Evolutionary conservation across 768 basidiomycete species (phyloP), one percentile per base, ranked within the genome.

Genomic region (Amanita phalloides): DNA sequence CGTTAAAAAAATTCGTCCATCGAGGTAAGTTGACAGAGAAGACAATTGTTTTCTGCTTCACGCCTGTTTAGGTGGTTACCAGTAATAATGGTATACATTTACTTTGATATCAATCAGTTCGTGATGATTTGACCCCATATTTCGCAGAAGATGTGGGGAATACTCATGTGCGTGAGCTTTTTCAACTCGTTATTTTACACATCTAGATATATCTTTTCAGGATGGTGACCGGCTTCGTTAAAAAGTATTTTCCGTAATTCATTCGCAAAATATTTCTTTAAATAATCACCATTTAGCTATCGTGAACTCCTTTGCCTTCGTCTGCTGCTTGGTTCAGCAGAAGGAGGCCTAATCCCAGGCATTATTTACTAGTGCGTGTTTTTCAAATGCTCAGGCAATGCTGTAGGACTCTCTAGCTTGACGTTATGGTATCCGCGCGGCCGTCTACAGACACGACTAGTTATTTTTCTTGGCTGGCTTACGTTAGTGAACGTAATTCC

Each of bases 311-410:
- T 48, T 25, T 21, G 21, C 6, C 33, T 48, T 9, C 46, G 46
- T 14, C 21, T 49, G n/a, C 28, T 37, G 4, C 48, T 49, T 11
- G 86, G 85, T 2, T 60, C 82, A 3, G 75, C 82, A 0, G 86
- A 88, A 64, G 81, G 82, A 4, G 84, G 86, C 2, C 60, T 86
- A 9, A 86, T 83, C 63, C 84, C 86, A 9, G 85, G 84, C 26
- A 81, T 86, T 8, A 75, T 77, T 0, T 89, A 85, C 67, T 87
- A 84, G 84, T 84, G 21, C 21, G n/a, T 33, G 11, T 3, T 25
- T 38, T 23, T 45, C 50, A 25, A 82, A 4, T 32, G 32, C 10
- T 32, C 6, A 10, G 32, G 10, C 10, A 11, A 33, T 5, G 11
- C 33, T 33, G 11, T 11, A 33, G 11, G 1, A 33, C 9, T 33